Base-by-base conservation (phyloP, 768 basidiomycete genomes). In the Steccherinum ochraceum region DNA sequence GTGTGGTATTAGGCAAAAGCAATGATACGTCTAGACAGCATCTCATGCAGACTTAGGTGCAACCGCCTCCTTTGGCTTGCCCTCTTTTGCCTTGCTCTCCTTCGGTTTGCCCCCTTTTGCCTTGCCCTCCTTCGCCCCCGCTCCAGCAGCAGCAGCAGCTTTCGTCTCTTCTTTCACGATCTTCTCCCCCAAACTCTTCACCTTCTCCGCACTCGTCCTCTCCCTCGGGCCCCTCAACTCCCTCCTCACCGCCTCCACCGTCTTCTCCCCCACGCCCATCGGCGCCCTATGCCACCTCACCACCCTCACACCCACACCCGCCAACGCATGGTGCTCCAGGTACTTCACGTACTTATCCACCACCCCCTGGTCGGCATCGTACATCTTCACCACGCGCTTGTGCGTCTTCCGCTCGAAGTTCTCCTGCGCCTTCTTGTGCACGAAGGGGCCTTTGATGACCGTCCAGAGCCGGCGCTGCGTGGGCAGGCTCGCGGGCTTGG, bases 341-440 rank as follows among this genome's bases (percentile, higher is more conserved):
- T 95, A 98, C 56, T 76, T 70, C 48, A 91, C 68, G 90, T 88
- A 96, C 53, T 80, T 74, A 24, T 86, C 79, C 11, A 98, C 75
- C 4, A 91, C 83, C 57, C 84, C 81, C 2, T 78, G 71, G 61
- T 93, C 77, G 16, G 93, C 81, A 67, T 98, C 95, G 77, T 80
- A 98, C 0, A 93, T 89, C 67, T 93, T 94, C 69, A 98, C 81
- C 35, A 79, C 78, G 11, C 94, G 79, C 62, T 88, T 89, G 63
- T 94, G 88, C 48, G 85, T 83, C 59, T 74, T 79, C 23, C 90
- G 73, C 65, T 93, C 86, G 65, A 95, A 98, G 69, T 97, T 98
- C 72, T 98, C 93, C 68, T 97, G 93, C 16, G 79, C 72, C 69
- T 95, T 96, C 64, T 98, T 98, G 67, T 94, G 86, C 4, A 80